A percentile compares a stretch with the other conserved stretches of the same genome.
Evolutionary conservation across 371 early-diverging fungal genomes (phyloP).

Genomic region (Rhizopus microsporus): DNA sequence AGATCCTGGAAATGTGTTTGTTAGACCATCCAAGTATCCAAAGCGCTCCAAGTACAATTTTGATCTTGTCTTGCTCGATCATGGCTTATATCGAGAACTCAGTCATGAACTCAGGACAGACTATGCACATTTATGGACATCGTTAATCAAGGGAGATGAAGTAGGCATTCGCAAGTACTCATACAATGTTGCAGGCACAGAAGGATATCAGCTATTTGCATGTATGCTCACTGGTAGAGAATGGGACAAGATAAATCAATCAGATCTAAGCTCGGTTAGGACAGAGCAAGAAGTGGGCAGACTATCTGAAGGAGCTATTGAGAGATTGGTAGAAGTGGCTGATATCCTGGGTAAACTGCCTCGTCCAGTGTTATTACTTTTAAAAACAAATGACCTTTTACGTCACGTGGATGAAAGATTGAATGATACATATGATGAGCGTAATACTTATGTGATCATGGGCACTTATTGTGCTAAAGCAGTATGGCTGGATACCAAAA

Average conservation of each 20-base stretch:
- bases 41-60: slow-evolving; percentile 67
- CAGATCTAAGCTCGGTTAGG: slow-evolving; percentile 38
- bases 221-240: slow-evolving; percentile 85
- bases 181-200: slow-evolving; percentile 61
- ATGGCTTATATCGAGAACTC: slow-evolving; percentile 88
- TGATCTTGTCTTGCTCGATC: slow-evolving; percentile 89
- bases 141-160: slow-evolving; percentile 80
- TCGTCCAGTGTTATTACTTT: slow-evolving; percentile 75
- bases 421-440: slow-evolving; percentile 33
- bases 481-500: slow-evolving; percentile 43
- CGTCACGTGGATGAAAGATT: slow-evolving; percentile 62
- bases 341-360: slow-evolving; percentile 82
- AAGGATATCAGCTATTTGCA: slow-evolving; percentile 82
- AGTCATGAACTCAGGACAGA: slow-evolving; percentile 68
- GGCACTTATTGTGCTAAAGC: slow-evolving; percentile 61
- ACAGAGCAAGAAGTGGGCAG: slow-evolving; percentile 50
- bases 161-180: slow-evolving; percentile 63
- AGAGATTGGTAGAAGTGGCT: slow-evolving; percentile 76
- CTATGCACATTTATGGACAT: slow-evolving; percentile 89
- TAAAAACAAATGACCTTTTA: slow-evolving; percentile 91
- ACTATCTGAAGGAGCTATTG: slow-evolving; percentile 40
- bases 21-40: slow-evolving; percentile 55
- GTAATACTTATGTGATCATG: slow-evolving; percentile 58
- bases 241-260: slow-evolving; percentile 68
- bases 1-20: slow-evolving; percentile 77